These are phyloP conservation scores for Geranium incanum DNA, from an alignment of 441 rosid genomes.

Conservation along the genomic window DNA sequence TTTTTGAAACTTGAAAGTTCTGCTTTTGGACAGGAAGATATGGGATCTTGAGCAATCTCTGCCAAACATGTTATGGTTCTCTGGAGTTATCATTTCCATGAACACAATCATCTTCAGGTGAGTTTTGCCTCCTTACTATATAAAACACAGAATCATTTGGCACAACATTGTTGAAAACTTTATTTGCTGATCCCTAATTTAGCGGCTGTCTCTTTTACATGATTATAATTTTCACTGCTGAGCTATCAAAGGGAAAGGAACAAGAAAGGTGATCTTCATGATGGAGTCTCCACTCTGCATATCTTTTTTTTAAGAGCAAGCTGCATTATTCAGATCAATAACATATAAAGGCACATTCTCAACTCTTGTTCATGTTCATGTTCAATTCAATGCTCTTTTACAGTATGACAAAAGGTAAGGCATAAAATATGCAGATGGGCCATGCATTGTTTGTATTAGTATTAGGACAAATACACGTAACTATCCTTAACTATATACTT, in stretches of 20 bases:
- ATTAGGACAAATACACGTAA: too few species aligned
- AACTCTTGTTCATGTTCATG: neutral
- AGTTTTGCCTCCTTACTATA: neutral
- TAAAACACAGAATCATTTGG: neutral
- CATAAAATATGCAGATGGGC: too few species aligned
- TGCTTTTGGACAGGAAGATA: neutral
- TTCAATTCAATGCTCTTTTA: too few species aligned
- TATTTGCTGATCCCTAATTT: neutral
- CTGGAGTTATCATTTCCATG: neutral
- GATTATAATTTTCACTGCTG: too few species aligned
- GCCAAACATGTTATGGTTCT: constrained; percentile 1
- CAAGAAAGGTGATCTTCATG: neutral
- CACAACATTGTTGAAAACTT: neutral
- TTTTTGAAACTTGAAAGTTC: neutral
- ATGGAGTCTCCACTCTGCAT: too few species aligned
- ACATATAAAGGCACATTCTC: neutral
- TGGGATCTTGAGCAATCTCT: neutral
- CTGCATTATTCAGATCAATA: constrained; percentile 11
- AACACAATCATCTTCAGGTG: neutral
- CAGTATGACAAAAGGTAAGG: too few species aligned
- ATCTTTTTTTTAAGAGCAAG: constrained; percentile 11
- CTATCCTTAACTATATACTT: too few species aligned
- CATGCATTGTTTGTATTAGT: too few species aligned
- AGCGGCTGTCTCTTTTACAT: too few species aligned
- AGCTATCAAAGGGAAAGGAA: neutral